These are phyloP conservation scores for Choricystis sp. DNA, from an alignment of 139 green algal genomes.

Conservation along the genomic window DNA sequence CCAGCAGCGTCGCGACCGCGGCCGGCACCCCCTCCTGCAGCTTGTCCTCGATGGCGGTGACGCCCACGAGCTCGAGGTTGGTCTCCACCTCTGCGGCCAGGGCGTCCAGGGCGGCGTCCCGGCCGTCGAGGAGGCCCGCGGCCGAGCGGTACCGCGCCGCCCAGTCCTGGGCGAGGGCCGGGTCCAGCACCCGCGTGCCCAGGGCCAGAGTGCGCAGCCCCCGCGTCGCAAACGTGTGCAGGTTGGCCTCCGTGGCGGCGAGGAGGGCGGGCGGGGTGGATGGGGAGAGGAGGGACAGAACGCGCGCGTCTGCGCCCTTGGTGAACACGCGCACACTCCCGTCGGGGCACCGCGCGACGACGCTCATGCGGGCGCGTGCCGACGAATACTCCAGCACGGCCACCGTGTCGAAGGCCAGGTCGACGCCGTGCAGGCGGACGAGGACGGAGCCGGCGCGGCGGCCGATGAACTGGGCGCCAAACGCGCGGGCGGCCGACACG, in stretches of 20 bases:
- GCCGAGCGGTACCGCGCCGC: conserved; percentile 38
- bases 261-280: conserved; percentile 11
- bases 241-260: conserved; percentile 11
- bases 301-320: conserved; percentile 74
- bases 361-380: conserved; percentile 30
- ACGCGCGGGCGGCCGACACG: conserved; percentile 71
- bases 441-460: conserved; percentile 26
- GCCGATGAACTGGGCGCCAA: conserved; percentile 69
- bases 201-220: conserved; percentile 38
- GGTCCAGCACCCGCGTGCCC: conserved; percentile 22
- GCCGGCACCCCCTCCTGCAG: conserved; percentile 87
- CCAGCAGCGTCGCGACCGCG: conserved; percentile 68
- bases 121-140: conserved; percentile 21
- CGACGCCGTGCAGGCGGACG: conserved; percentile 26
- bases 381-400: conserved; percentile 85
- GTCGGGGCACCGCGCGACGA: conserved; percentile 42
- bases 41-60: conserved; percentile 98
- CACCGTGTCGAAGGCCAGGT: conserved; percentile 61
- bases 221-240: conserved; percentile 23
- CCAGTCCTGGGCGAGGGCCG: conserved; percentile 27
- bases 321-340: conserved; percentile 60
- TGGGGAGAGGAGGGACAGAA: conserved; percentile 42
- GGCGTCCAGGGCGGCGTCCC: conserved; percentile 40
- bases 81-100: conserved; percentile 43
- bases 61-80: conserved; percentile 72